Percentiles rank a stretch among this genome's conserved stretches.
Conservation (phyloP, 345 rosid species). For the Populus alba region DNA sequence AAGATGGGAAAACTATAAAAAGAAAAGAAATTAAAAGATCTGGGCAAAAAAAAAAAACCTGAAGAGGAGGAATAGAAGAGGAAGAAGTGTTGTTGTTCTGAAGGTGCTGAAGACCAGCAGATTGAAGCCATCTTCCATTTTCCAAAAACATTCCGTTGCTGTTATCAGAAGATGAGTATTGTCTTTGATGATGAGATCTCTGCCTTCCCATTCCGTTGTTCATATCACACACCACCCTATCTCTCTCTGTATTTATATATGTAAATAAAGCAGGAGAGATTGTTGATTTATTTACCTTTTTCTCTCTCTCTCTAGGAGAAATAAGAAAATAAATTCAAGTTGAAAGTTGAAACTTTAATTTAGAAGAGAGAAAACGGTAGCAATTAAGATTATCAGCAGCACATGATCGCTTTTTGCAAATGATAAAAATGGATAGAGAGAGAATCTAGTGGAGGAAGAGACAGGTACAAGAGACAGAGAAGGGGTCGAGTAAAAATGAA, state of each 20-base stretch:
- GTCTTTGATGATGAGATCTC: constrained; percentile 92
- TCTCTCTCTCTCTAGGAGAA: background rate
- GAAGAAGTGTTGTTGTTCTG: constrained; percentile 31
- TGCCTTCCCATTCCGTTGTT: constrained; percentile 73
- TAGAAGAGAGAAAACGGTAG: background rate
- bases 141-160: constrained; percentile 40
- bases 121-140: constrained; percentile 91
- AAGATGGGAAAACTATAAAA: background rate
- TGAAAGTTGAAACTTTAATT: background rate
- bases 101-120: constrained; percentile 85
- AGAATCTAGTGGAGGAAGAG: background rate
- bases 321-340: background rate
- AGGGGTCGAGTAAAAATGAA: background rate
- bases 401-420: background rate
- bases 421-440: background rate
- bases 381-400: background rate
- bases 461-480: background rate
- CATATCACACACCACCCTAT: background rate
- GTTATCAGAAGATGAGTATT: constrained; percentile 69
- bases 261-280: background rate
- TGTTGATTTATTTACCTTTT: background rate
- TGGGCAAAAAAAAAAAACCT: constrained; percentile 26
- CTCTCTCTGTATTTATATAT: background rate
- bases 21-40: background rate
- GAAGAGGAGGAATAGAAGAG: constrained; percentile 49